phyloP scores from a whole-genome alignment of 306 rosid genomes.

The Rosa persica region DNA sequence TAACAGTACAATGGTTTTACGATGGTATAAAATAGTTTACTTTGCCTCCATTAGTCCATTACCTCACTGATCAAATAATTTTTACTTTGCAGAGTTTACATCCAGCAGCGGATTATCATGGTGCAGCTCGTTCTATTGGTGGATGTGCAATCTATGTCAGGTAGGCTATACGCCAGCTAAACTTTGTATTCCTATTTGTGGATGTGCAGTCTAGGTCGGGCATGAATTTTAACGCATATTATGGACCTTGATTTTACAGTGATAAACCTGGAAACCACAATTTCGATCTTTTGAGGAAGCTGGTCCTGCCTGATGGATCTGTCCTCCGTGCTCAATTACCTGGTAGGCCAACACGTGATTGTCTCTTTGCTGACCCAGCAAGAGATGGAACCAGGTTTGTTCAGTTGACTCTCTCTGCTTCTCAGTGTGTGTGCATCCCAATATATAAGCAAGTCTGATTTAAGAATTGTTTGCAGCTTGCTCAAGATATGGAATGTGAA shows the following conservation, averaged over 20 bases:
- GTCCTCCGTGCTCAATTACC: slow-evolving; percentile 90
- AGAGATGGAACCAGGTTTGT: slow-evolving; percentile 82
- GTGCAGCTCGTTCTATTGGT: slow-evolving; percentile 96
- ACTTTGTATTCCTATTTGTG: background rate
- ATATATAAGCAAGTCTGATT: background rate
- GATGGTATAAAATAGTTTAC: background rate
- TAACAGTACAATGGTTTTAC: background rate
- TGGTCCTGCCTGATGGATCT: slow-evolving; percentile 95
- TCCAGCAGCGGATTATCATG: slow-evolving; percentile 92
- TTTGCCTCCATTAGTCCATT: background rate
- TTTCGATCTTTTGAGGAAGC: slow-evolving; percentile 83
- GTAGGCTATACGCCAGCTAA: slow-evolving; percentile 28
- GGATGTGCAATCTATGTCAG: slow-evolving; percentile 97
- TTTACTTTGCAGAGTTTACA: slow-evolving; percentile 64
- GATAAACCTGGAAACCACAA: slow-evolving; percentile 95
- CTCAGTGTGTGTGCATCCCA: background rate
- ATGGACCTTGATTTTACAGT: slow-evolving; percentile 32
- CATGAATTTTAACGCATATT: background rate
- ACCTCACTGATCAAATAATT: background rate
- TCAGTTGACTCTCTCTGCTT: background rate
- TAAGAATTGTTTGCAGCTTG: slow-evolving; percentile 50
- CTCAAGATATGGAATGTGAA: slow-evolving; percentile 97
- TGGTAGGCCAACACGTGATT: slow-evolving; percentile 88
- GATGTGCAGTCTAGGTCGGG: background rate
- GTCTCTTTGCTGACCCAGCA: slow-evolving; percentile 86